Evolutionary conservation across 2,329 filamentous ascomycete genomes (phyloP).

Genomic region (Xylariaceae sp.): DNA sequence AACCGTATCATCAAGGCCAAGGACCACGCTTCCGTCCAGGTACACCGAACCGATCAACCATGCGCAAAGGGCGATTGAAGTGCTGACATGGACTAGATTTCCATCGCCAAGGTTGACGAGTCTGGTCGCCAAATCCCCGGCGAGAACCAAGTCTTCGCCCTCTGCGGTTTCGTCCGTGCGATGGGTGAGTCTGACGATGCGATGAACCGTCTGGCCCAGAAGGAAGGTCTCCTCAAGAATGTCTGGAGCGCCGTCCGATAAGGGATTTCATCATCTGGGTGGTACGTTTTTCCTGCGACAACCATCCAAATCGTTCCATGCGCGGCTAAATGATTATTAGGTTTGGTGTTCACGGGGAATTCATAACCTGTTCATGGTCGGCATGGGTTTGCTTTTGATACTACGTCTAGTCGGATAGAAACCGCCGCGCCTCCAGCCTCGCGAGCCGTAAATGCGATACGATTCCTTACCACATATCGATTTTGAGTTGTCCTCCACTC

Average conservation of each 20-base stretch:
- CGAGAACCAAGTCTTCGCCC: slow-evolving; percentile 96
- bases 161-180: slow-evolving; percentile 95
- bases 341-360: slow-evolving; percentile 27
- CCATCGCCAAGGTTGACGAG: slow-evolving; percentile 97
- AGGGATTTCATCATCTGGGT: slow-evolving; percentile 23
- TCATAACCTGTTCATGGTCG: slow-evolving; percentile 23
- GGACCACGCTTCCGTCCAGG: slow-evolving; percentile 95
- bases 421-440: slow-evolving; percentile 15
- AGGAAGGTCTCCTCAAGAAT: slow-evolving; percentile 93
- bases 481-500: not conserved
- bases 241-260: slow-evolving; percentile 82
- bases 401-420: slow-evolving; percentile 29
- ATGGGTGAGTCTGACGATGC: slow-evolving; percentile 98
- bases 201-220: slow-evolving; percentile 91
- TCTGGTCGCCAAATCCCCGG: slow-evolving; percentile 85
- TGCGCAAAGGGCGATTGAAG: not conserved
- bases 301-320: not conserved
- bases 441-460: slow-evolving; percentile 19
- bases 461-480: slow-evolving; percentile 17
- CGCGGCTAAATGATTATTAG: slow-evolving; percentile 8
- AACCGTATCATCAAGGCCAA: slow-evolving; percentile 99
- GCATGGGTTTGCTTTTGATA: slow-evolving; percentile 26
- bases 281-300: slow-evolving; percentile 10
- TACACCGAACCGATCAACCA: slow-evolving; percentile 3
- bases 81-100: slow-evolving; percentile 52